These are phyloP conservation scores for Euphorbia schlechtendalii DNA, from an alignment of 441 rosid genomes.

Conservation along the genomic window DNA sequence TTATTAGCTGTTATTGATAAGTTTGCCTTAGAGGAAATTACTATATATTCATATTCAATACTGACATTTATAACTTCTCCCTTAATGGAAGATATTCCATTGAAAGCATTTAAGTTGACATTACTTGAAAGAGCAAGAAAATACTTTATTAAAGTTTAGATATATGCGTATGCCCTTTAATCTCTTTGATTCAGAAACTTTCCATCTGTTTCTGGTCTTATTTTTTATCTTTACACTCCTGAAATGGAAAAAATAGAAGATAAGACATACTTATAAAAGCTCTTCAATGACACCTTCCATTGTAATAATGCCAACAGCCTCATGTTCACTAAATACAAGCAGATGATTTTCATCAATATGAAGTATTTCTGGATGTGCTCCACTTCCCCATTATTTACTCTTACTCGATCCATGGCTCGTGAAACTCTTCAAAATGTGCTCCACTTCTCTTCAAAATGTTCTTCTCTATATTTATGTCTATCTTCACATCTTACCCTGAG, in stretches of 20 bases:
- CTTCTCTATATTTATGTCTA: conserved; percentile 56
- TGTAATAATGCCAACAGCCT: conserved; percentile 74
- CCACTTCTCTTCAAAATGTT: conserved; percentile 44
- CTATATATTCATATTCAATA: not conserved
- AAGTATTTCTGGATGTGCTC: conserved; percentile 58
- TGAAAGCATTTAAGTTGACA: not conserved
- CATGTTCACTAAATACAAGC: conserved; percentile 45
- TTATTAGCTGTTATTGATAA: not conserved
- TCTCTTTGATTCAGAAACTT: not conserved
- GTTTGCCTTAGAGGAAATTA: too few species aligned
- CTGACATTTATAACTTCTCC: too few species aligned
- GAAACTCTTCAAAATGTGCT: conserved; percentile 62
- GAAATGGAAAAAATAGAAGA: not conserved
- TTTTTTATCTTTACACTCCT: too few species aligned
- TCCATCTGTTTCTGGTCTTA: not conserved
- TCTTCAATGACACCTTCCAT: too few species aligned
- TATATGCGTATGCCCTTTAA: not conserved
- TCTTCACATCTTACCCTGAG: conserved; percentile 36
- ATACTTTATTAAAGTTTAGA: too few species aligned
- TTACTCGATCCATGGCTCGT: conserved; percentile 36
- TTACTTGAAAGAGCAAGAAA: too few species aligned
- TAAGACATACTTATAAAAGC: conserved; percentile 48
- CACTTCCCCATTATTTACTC: conserved; percentile 62
- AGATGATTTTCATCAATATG: conserved; percentile 51
- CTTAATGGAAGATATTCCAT: not conserved